Percentiles rank a stretch among this genome's conserved stretches.
Conservation (phyloP, 2,329 filamentous ascomycete species). For the Orbilia ellipsospora region DNA sequence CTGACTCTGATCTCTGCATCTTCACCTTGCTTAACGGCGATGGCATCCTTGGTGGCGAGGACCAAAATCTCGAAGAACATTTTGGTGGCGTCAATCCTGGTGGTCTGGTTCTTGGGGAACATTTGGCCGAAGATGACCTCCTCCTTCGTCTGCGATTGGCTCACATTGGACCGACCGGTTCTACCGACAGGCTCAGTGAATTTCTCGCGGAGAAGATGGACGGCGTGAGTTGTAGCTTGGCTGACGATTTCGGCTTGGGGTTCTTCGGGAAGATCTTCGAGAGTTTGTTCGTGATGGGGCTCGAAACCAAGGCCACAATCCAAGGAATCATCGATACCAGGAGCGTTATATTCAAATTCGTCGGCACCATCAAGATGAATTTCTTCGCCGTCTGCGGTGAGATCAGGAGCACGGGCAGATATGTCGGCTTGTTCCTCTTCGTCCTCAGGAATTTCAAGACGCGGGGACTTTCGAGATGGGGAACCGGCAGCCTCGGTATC, state of each 20-base stretch:
- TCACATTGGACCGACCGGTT: slow-evolving; percentile 67
- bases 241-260: slow-evolving; percentile 48
- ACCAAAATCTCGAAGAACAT: slow-evolving; percentile 99
- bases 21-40: slow-evolving; percentile 94
- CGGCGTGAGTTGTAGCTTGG: slow-evolving; percentile 91
- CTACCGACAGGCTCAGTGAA: slow-evolving; percentile 75
- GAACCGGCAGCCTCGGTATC: slow-evolving; percentile 45
- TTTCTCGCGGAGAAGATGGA: slow-evolving; percentile 89
- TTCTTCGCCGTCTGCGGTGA: slow-evolving; percentile 66
- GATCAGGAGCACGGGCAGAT: slow-evolving; percentile 65
- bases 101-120: slow-evolving; percentile 82
- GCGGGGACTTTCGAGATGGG: slow-evolving; percentile 73
- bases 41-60: slow-evolving; percentile 94
- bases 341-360: slow-evolving; percentile 55
- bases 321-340: slow-evolving; percentile 40
- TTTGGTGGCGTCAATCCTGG: slow-evolving; percentile 91
- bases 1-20: slow-evolving; percentile 76
- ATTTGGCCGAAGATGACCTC: slow-evolving; percentile 92
- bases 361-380: slow-evolving; percentile 65
- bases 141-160: slow-evolving; percentile 67
- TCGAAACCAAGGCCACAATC: slow-evolving; percentile 71
- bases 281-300: slow-evolving; percentile 77
- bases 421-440: slow-evolving; percentile 73
- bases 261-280: slow-evolving; percentile 79
- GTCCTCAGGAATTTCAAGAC: slow-evolving; percentile 71